Evolutionary conservation across 1,284 basidiomycete species (phyloP).

Genomic region (Ustilago vetiveriae): DNA sequence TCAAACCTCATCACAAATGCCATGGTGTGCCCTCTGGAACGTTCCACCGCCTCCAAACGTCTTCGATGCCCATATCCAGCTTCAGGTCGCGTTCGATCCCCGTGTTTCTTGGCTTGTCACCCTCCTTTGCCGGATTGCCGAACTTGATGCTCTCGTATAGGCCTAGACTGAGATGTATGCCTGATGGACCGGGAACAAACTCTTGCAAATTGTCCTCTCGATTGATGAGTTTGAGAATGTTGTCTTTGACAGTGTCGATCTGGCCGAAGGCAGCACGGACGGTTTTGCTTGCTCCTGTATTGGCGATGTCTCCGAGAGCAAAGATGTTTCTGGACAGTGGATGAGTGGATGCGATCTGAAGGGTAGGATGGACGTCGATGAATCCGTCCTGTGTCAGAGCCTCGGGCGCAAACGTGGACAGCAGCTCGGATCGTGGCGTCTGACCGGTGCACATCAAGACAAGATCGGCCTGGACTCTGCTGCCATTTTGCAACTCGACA

Average conservation of each 20-base stretch:
- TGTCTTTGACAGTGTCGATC: constrained; percentile 32
- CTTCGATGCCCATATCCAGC: constrained; percentile 33
- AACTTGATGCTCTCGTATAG: constrained; percentile 46
- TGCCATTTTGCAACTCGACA: constrained; percentile 26
- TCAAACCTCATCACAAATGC: no score
- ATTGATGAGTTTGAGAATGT: constrained; percentile 31
- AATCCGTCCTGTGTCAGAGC: constrained; percentile 24
- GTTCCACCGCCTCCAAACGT: constrained; percentile 17
- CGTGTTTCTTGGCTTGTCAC: constrained; percentile 7
- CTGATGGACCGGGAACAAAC: constrained; percentile 23
- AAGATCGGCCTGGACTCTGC: constrained; percentile 24
- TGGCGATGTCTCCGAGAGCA: constrained; percentile 38
- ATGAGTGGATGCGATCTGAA: constrained; percentile 19
- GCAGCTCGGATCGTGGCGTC: constrained; percentile 32
- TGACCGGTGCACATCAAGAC: constrained; percentile 51
- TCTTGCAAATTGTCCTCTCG: not conserved
- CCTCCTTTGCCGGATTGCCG: constrained; percentile 19
- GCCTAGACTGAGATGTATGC: constrained; percentile 34
- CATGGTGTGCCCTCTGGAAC: constrained; percentile 40
- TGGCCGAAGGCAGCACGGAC: constrained; percentile 39
- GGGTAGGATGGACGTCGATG: constrained; percentile 40
- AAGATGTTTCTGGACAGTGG: constrained; percentile 14
- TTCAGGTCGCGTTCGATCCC: constrained; percentile 28
- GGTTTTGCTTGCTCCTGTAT: constrained; percentile 40
- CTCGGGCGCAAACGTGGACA: constrained; percentile 18